These are phyloP conservation scores for Candida pseudofarinosa DNA, from an alignment of 805 yeast species.

Conservation along the genomic window DNA sequence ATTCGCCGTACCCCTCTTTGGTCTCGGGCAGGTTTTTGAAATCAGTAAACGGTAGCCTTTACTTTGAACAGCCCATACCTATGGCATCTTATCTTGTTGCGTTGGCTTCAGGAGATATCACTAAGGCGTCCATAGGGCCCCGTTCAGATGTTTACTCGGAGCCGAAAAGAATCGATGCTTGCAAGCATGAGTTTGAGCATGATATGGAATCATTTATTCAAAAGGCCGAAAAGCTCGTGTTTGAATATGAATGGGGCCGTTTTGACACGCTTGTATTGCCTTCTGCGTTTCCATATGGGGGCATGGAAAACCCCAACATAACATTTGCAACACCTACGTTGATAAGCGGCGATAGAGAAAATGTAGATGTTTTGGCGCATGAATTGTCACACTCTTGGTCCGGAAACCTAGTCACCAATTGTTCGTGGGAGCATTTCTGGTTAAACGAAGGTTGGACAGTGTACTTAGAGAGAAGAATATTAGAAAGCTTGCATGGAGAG, in stretches of 20 bases:
- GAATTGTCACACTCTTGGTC: conserved; percentile 93
- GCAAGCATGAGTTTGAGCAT: conserved; percentile 73
- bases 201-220: conserved; percentile 79
- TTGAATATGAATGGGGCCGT: conserved; percentile 79
- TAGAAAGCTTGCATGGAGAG: conserved; percentile 77
- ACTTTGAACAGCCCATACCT: conserved; percentile 70
- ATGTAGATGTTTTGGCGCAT: conserved; percentile 88
- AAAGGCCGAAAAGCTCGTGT: conserved; percentile 73
- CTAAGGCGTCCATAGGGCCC: conserved; percentile 70
- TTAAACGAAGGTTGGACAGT: conserved; percentile 97
- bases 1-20: conserved; percentile 64
- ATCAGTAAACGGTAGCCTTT: conserved; percentile 11
- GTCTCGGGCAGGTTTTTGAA: conserved; percentile 61
- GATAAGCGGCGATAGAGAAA: conserved; percentile 77
- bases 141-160: conserved; percentile 81
- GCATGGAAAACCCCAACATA: conserved; percentile 92
- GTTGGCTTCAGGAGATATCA: conserved; percentile 78
- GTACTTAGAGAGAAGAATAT: conserved; percentile 79
- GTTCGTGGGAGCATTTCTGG: conserved; percentile 94
- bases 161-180: conserved; percentile 60
- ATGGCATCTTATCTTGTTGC: conserved; percentile 84
- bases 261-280: conserved; percentile 82
- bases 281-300: conserved; percentile 79
- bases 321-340: conserved; percentile 90
- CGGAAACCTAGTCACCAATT: conserved; percentile 86